phyloP scores from a whole-genome alignment of 495 filamentous ascomycete genomes.

The Penicillium soppii region DNA sequence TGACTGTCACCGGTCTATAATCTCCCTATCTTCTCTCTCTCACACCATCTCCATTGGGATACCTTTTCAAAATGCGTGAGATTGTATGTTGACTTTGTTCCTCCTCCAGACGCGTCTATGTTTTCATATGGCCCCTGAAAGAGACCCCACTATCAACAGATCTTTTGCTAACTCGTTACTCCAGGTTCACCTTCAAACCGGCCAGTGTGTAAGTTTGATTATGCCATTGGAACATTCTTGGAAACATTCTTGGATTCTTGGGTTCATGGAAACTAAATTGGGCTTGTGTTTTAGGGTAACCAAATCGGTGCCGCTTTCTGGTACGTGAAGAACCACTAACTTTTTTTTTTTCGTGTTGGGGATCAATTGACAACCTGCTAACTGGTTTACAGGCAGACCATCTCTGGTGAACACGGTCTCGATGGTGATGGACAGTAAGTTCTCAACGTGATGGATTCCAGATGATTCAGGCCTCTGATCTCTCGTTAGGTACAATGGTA shows the following conservation, averaged over 20 bases:
- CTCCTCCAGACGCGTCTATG: constrained; percentile 38
- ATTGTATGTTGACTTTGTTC: constrained; percentile 71
- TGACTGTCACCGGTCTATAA: constrained; percentile 11
- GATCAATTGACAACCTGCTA: constrained; percentile 29
- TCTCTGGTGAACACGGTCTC: constrained; percentile 98
- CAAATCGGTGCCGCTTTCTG: constrained; percentile 99
- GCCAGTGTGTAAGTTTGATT: constrained; percentile 80
- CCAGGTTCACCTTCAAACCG: constrained; percentile 97
- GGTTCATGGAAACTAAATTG: constrained; percentile 38
- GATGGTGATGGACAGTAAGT: constrained; percentile 91
- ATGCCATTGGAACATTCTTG: constrained; percentile 2
- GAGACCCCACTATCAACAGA: constrained; percentile 41
- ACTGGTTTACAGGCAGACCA: constrained; percentile 71
- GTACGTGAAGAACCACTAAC: constrained; percentile 46
- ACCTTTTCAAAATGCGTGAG: constrained; percentile 80
- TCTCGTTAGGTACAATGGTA: constrained; percentile 81
- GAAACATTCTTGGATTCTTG: constrained; percentile 5
- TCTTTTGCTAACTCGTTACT: constrained; percentile 37
- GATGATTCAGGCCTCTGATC: constrained; percentile 28
- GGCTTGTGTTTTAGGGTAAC: constrained; percentile 72
- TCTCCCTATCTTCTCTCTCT: constrained; percentile 11
- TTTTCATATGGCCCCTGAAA: constrained; percentile 37
- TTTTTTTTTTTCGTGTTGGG: background rate
- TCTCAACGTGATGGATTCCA: constrained; percentile 14
- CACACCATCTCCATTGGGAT: constrained; percentile 17